These are phyloP conservation scores for Amorphotheca resinae DNA, from an alignment of 495 filamentous ascomycete genomes.

Conservation along the genomic window DNA sequence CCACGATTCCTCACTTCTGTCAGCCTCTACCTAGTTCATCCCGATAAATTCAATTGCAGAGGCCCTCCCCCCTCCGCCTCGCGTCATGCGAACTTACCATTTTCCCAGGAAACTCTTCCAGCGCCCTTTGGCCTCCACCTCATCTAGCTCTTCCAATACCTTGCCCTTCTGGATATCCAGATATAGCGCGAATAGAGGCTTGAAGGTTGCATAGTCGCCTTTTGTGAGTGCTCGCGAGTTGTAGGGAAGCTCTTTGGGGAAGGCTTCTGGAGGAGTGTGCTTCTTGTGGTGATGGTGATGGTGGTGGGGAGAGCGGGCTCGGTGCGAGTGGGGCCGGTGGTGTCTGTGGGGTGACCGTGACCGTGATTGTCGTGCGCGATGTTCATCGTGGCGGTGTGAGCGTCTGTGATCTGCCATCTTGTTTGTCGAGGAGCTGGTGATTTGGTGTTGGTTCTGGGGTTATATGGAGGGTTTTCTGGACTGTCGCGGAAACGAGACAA, in stretches of 20 bases:
- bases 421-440: not conserved
- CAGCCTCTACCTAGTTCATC: constrained; percentile 19
- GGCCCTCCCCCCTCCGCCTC: not conserved
- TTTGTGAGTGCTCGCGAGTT: constrained; percentile 51
- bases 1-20: constrained; percentile 65
- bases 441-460: not conserved
- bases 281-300: constrained; percentile 15
- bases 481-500: not conserved
- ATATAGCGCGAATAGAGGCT: constrained; percentile 71
- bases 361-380: constrained; percentile 2
- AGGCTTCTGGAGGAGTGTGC: constrained; percentile 8
- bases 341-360: constrained; percentile 16
- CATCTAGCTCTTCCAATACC: constrained; percentile 47
- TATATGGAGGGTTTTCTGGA: too few relatives aligned
- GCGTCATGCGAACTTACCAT: constrained; percentile 57
- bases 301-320: constrained; percentile 17
- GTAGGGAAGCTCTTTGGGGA: constrained; percentile 44
- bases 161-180: constrained; percentile 80
- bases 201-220: constrained; percentile 47
- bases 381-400: not conserved
- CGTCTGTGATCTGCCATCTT: constrained; percentile 9
- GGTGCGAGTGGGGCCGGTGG: constrained; percentile 6
- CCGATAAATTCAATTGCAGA: too few relatives aligned
- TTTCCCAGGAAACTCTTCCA: constrained; percentile 90
- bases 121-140: constrained; percentile 61